Evolutionary conservation across 1,284 basidiomycete species (phyloP), one percentile per base, ranked within the genome.

Genomic region (Leucoagaricus sp.): DNA sequence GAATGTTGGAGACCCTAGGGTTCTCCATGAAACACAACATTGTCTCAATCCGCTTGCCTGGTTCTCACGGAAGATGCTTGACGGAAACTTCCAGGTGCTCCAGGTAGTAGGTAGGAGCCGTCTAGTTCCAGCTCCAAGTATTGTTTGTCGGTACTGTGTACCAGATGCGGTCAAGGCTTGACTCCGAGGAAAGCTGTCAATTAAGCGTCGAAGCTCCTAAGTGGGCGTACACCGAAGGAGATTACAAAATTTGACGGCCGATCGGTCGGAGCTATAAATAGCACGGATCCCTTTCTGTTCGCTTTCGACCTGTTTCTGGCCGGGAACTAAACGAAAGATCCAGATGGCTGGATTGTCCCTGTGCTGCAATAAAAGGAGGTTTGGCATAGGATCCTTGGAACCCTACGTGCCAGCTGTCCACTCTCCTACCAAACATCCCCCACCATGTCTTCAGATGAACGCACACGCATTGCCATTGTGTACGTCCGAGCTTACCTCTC

Each of bases 401-500:
- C 19, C 19, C 15, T 19, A 40, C 36, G 13, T n/a, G 17, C 6
- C 36, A 38, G 4, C 17, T 21, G 5, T 12, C 23, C 40, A 6
- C 23, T 5, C 15, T 4, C n/a, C 19, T 21, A 9, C 4, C 19
- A 19, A n/a, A 19, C 19, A 19, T 12, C n/a, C 2, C 40, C 19
- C 15, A 41, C 46, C 29, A 52, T 52, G 50, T 7, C 28, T 33
- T 17, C 31, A 44, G 28, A 45, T 23, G 42, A 54, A 38, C 47
- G 45, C 8, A 56, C 62, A 12, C 60, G 63, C 8, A 52, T 65
- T 40, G 63, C 59, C 10, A 61, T 65, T 19, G 59, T 64, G 63
- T 64, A 34, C 42, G 63, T 58, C 19, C 26, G 13, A 10, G 13
- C 21, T 21, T 12, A 12, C 45, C 21, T 28, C 7, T 26, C 3